Evolutionary conservation across 176 grass and related monocot species (phyloP), one percentile per base, ranked within the genome.

Genomic region (Microstegium vimineum): DNA sequence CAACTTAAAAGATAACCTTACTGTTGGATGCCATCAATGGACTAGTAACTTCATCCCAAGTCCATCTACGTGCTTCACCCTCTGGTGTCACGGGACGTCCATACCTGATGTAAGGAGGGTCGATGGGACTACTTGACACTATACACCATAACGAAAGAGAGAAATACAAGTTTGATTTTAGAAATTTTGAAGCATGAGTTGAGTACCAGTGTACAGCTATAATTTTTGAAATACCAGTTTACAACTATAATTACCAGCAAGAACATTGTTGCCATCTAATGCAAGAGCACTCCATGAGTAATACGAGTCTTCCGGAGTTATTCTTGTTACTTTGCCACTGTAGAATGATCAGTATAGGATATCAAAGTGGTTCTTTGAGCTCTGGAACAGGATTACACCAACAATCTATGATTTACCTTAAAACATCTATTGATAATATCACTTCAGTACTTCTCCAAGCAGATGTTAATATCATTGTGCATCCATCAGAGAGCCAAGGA

Each of bases 401-500:
- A 17, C 9, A 90, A 71, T n/a, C 27, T 60, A 6, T 68, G 25
- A 74, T 65, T 84, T 76, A 98, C 95, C 88, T 95, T 70, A 84
- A 75, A 69, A 95, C 80, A 90, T 98, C 82, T 75, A 98, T 56
- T 10, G 87, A 90, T 61, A 95, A 37, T 82, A 98, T 91, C 79
- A 90, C 95, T 83, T 91, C 81, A 36, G 77, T 91, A 45, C 92
- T 95, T 82, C 90, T 86, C 95, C 95, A 98, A 37, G 73, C 41
- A 72, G 95, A 91, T 61, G 95, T 88, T 30, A 98, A 23, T 54
- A 98, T 52, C 65, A 98, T 75, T 51, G 86, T 93, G 36, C 36
- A n/a, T 82, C 85, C 81, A 81, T 98, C 89, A 85, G 90, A 88
- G 86, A 98, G 83, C 96, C 95, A 98, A 77, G 92, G 95, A 85